Percentiles rank a stretch among this genome's conserved stretches.
These are phyloP conservation scores for Cladosporium phlei DNA, from an alignment of 2,329 filamentous ascomycete genomes.

Conservation along the genomic window DNA sequence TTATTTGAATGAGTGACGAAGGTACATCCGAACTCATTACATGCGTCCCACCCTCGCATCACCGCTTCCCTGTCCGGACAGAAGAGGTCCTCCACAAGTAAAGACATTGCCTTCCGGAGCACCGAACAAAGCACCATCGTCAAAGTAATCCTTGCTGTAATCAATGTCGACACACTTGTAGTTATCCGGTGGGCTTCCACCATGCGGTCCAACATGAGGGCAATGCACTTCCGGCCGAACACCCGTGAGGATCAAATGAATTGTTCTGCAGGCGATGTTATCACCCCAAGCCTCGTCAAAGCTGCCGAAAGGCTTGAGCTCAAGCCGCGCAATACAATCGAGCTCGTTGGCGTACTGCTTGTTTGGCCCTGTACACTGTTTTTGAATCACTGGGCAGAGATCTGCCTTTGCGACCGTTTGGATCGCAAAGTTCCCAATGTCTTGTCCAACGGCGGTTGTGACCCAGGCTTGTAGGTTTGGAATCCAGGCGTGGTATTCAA, in stretches of 20 bases:
- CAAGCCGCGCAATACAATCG: constrained; percentile 33
- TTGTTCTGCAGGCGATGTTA: constrained; percentile 40
- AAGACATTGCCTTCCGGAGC: neutral
- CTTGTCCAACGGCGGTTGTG: constrained; percentile 21
- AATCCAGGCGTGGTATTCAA: constrained; percentile 44
- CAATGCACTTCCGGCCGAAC: constrained; percentile 28
- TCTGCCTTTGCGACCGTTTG: constrained; percentile 28
- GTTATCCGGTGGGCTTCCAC: constrained; percentile 15
- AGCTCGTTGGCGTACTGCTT: constrained; percentile 31
- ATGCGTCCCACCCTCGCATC: too few species aligned
- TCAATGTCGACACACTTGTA: constrained; percentile 29
- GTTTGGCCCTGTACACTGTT: constrained; percentile 35
- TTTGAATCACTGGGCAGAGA: constrained; percentile 34
- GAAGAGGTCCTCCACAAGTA: neutral
- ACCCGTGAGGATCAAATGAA: constrained; percentile 37
- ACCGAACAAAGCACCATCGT: constrained; percentile 22
- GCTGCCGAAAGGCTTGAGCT: constrained; percentile 35
- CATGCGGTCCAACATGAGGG: constrained; percentile 29
- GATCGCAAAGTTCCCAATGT: constrained; percentile 26
- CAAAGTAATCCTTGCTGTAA: constrained; percentile 27
- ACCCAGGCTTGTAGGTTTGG: constrained; percentile 40
- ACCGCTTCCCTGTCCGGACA: too few species aligned
- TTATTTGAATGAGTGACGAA: too few species aligned
- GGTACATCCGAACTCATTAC: too few species aligned
- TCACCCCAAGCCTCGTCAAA: constrained; percentile 44